phyloP scores from a whole-genome alignment of 2,329 filamentous ascomycete species.

The Scytalidium sp. region DNA sequence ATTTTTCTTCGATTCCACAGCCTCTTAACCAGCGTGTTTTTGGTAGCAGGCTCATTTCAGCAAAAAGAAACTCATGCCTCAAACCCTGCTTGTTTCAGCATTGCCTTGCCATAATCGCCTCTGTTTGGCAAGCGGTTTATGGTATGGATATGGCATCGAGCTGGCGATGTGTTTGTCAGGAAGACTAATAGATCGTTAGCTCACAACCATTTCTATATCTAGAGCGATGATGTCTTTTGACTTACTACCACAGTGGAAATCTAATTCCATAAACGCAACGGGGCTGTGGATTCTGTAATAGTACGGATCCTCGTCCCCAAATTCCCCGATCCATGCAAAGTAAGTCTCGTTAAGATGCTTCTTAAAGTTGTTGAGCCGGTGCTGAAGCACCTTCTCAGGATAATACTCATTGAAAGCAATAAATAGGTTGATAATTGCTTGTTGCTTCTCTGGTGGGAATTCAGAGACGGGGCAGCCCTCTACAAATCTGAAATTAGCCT shows the following conservation, averaged over 20 bases:
- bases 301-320: constrained; percentile 64
- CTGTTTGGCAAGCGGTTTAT: constrained; percentile 69
- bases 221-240: constrained; percentile 5
- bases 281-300: constrained; percentile 78
- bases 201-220: neutral
- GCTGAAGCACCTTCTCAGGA: constrained; percentile 49
- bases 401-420: constrained; percentile 68
- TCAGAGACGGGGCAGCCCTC: constrained; percentile 58
- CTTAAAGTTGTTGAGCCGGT: constrained; percentile 53
- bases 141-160: constrained; percentile 79
- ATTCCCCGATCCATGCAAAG: constrained; percentile 76
- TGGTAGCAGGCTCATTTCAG: too few relatives aligned
- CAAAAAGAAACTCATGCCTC: neutral
- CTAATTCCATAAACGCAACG: constrained; percentile 72
- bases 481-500: constrained; percentile 6
- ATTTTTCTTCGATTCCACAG: too few relatives aligned
- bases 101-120: constrained; percentile 68
- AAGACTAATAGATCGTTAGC: constrained; percentile 51
- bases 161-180: constrained; percentile 67
- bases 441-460: constrained; percentile 46
- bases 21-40: too few relatives aligned
- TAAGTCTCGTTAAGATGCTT: constrained; percentile 66
- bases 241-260: constrained; percentile 66
- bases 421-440: constrained; percentile 55
- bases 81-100: constrained; percentile 20